phyloP scores from a whole-genome alignment of 371 early-diverging fungal genomes.

The Dichotomocladium elegans region DNA sequence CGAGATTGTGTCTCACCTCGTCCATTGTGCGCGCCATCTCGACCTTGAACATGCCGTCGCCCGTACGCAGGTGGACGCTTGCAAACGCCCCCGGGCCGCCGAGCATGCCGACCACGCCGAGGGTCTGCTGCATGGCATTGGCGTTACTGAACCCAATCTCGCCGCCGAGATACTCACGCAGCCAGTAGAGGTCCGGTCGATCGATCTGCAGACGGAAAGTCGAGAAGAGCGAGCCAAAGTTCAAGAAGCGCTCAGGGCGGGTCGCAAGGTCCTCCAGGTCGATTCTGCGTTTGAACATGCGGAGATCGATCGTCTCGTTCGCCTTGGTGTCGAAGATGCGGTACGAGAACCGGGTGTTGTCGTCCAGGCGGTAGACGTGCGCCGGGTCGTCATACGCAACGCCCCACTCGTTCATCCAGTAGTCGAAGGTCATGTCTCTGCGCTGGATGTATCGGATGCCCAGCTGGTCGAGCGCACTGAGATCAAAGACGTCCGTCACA shows the following conservation, averaged over 20 bases:
- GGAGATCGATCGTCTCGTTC: constrained; percentile 11
- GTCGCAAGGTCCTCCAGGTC: constrained; percentile 28
- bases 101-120: constrained; percentile 18
- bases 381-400: constrained; percentile 7
- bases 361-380: constrained; percentile 24
- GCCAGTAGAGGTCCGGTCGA: constrained; percentile 11
- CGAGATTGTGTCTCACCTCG: constrained; percentile 19
- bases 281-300: constrained; percentile 20
- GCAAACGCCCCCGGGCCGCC: constrained; percentile 40
- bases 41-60: constrained; percentile 39
- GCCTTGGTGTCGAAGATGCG: constrained; percentile 36
- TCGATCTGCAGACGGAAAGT: constrained; percentile 20
- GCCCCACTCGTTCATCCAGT: constrained; percentile 14
- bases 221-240: constrained; percentile 42
- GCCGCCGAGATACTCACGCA: constrained; percentile 16
- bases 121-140: constrained; percentile 20
- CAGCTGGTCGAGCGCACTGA: constrained; percentile 11
- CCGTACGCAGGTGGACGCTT: constrained; percentile 44
- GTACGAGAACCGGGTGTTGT: constrained; percentile 37
- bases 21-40: constrained; percentile 23
- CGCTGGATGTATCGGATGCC: constrained; percentile 32
- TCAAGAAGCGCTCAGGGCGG: constrained; percentile 30
- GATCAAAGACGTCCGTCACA: constrained; percentile 22
- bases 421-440: constrained; percentile 21
- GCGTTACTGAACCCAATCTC: constrained; percentile 32